phyloP scores from a whole-genome alignment of 2,329 filamentous ascomycete species.

The Penicillium sp. region DNA sequence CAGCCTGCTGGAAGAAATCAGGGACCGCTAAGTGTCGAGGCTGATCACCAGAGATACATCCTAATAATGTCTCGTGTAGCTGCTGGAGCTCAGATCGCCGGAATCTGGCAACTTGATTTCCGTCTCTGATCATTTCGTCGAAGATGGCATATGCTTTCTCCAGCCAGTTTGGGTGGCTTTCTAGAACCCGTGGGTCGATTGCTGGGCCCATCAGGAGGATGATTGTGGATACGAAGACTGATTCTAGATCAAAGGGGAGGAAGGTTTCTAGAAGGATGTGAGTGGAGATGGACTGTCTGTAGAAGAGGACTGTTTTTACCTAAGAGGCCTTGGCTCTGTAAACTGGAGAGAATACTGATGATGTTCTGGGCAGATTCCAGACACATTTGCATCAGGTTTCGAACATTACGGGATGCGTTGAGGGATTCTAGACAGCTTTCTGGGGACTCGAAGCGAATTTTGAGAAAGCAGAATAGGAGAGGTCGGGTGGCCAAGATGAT shows the following conservation, averaged over 20 bases:
- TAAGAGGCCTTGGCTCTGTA: constrained; percentile 48
- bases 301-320: constrained; percentile 33
- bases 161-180: constrained; percentile 38
- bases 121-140: constrained; percentile 48
- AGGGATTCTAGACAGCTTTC: constrained; percentile 29
- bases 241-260: constrained; percentile 49
- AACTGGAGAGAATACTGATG: constrained; percentile 42
- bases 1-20: constrained; percentile 12
- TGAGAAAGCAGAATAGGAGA: constrained; percentile 45
- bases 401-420: constrained; percentile 38
- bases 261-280: constrained; percentile 43
- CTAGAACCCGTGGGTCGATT: constrained; percentile 37
- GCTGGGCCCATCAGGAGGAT: constrained; percentile 41
- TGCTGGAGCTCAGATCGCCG: constrained; percentile 48
- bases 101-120: constrained; percentile 48
- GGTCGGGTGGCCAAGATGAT: constrained; percentile 44
- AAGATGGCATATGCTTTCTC: constrained; percentile 46
- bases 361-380: constrained; percentile 47
- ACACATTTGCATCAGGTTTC: constrained; percentile 42
- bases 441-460: constrained; percentile 32
- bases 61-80: constrained; percentile 33
- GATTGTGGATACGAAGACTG: constrained; percentile 46
- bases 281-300: neutral
- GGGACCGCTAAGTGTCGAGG: constrained; percentile 13
- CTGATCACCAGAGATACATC: constrained; percentile 20